These are phyloP conservation scores for Gossypium australe DNA, from an alignment of 345 rosid genomes.

Conservation along the genomic window DNA sequence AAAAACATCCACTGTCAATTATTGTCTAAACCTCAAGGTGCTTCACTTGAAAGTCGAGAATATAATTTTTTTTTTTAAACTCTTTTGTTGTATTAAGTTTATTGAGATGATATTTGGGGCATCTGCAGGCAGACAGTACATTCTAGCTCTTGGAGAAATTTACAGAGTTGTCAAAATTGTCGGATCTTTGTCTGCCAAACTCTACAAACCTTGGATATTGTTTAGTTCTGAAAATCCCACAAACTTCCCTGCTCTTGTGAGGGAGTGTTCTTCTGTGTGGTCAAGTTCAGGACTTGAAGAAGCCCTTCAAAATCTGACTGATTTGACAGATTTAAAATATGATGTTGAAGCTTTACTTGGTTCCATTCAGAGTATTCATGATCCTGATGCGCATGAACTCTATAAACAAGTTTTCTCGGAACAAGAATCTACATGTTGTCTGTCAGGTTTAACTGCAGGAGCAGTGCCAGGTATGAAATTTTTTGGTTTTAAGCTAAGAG, in stretches of 20 bases:
- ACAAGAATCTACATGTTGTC: conserved; percentile 44
- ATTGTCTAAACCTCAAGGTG: conserved; percentile 59
- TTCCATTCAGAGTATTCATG: conserved; percentile 42
- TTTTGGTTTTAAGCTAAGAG: neutral
- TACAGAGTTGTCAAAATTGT: conserved; percentile 69
- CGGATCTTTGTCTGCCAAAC: conserved; percentile 41
- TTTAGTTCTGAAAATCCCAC: conserved; percentile 31
- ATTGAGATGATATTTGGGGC: neutral
- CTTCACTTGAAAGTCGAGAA: neutral
- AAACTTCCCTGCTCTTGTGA: conserved; percentile 36
- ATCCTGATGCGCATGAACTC: conserved; percentile 38
- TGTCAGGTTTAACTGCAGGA: conserved; percentile 47
- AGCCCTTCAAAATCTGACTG: conserved; percentile 46
- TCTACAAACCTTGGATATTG: conserved; percentile 76
- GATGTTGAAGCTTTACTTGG: conserved; percentile 33
- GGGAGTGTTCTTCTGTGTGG: conserved; percentile 62
- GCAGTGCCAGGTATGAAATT: conserved; percentile 50
- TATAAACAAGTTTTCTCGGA: conserved; percentile 39
- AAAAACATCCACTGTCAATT: conserved; percentile 42
- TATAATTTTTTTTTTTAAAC: neutral
- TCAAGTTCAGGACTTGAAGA: conserved; percentile 67
- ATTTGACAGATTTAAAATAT: conserved; percentile 21
- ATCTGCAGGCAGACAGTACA: conserved; percentile 53
- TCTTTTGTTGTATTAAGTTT: neutral
- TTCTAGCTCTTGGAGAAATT: conserved; percentile 74